Percentiles rank a stretch among this genome's conserved stretches.
These are phyloP conservation scores for Gautieria morchelliformis DNA, from an alignment of 768 basidiomycete species.

Conservation along the genomic window DNA sequence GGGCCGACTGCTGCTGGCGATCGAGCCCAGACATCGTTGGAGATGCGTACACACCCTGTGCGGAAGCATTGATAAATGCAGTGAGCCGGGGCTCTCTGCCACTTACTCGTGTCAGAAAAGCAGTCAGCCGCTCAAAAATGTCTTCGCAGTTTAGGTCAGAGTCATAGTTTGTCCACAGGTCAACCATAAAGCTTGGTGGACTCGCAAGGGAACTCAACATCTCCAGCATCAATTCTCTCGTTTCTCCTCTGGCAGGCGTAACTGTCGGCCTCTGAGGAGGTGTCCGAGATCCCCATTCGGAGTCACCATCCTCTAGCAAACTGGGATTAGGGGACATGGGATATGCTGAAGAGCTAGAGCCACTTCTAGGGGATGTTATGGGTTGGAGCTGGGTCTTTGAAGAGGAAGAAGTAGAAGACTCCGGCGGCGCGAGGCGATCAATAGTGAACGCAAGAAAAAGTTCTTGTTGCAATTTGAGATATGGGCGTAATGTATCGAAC, in stretches of 20 bases:
- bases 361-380: constrained; percentile 6
- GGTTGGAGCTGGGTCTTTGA: constrained; percentile 13
- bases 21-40: constrained; percentile 50
- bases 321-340: constrained; percentile 39
- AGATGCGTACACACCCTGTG: constrained; percentile 71
- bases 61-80: not conserved
- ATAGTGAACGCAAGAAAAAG: constrained; percentile 91
- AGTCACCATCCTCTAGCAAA: constrained; percentile 41
- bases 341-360: constrained; percentile 11
- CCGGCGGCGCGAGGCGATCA: constrained; percentile 70
- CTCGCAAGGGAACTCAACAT: constrained; percentile 73
- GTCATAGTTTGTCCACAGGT: constrained; percentile 93
- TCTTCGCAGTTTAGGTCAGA: constrained; percentile 97
- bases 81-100: not conserved
- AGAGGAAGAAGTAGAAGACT: constrained; percentile 10
- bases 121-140: constrained; percentile 80
- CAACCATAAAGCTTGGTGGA: constrained; percentile 88
- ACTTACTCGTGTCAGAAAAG: constrained; percentile 77
- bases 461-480: constrained; percentile 91
- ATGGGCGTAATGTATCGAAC: constrained; percentile 74
- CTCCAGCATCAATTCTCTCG: constrained; percentile 83
- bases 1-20: constrained; percentile 62
- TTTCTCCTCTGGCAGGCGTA: constrained; percentile 77
- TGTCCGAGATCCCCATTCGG: constrained; percentile 29
- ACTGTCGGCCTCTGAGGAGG: constrained; percentile 43